These are phyloP conservation scores for Lachnellula willkommii DNA, from an alignment of 2,329 filamentous ascomycete species.

Conservation along the genomic window DNA sequence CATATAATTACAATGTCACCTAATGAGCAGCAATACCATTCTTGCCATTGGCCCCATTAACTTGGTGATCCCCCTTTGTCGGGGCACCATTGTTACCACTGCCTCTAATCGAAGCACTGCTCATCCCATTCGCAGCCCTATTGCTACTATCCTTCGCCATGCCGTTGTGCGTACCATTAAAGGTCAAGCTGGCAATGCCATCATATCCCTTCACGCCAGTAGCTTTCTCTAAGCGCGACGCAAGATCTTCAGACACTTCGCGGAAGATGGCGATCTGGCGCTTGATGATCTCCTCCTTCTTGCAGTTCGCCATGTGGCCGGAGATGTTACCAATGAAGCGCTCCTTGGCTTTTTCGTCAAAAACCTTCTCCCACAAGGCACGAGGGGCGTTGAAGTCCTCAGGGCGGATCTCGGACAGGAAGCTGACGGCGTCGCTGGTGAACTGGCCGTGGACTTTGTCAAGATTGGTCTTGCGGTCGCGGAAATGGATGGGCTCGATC, in stretches of 20 bases:
- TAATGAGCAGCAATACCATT: background rate
- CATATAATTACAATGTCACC: background rate
- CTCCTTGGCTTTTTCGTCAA: conserved; percentile 51
- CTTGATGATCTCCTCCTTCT: conserved; percentile 55
- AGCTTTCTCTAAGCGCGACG: conserved; percentile 54
- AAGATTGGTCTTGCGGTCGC: conserved; percentile 32
- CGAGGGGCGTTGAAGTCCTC: conserved; percentile 44
- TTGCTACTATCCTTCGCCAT: conserved; percentile 43
- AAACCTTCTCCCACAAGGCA: conserved; percentile 56
- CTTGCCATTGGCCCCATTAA: background rate
- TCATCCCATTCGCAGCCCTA: conserved; percentile 47
- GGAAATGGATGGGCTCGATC: conserved; percentile 34
- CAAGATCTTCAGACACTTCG: conserved; percentile 55
- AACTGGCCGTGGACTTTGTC: conserved; percentile 38
- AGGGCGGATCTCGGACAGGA: conserved; percentile 36
- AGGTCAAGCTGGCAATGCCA: conserved; percentile 48
- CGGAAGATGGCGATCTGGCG: conserved; percentile 61
- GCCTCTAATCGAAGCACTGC: conserved; percentile 28
- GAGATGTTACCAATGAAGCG: conserved; percentile 56
- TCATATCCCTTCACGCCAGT: conserved; percentile 57
- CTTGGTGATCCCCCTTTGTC: conserved; percentile 12
- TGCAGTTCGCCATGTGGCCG: conserved; percentile 56
- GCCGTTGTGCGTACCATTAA: conserved; percentile 58
- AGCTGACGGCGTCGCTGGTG: conserved; percentile 38
- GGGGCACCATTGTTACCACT: conserved; percentile 46